phyloP scores from a whole-genome alignment of 176 grass and related monocot species.

The Microstegium vimineum region DNA sequence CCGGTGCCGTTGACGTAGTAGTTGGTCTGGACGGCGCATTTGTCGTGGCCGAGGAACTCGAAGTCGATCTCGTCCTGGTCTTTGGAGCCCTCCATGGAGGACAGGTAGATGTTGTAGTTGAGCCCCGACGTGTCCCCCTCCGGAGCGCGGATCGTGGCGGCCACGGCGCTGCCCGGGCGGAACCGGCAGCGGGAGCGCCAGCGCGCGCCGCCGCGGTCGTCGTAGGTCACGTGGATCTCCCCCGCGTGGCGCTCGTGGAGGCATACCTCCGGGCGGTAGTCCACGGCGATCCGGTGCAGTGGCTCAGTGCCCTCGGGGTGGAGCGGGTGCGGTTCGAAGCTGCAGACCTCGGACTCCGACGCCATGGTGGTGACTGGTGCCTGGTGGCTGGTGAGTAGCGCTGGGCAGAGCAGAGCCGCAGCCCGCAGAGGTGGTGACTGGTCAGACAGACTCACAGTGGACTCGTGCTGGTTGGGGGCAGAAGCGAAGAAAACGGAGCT shows the following conservation, averaged over 20 bases:
- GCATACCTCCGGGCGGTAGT: constrained; percentile 53
- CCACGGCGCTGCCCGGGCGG: constrained; percentile 41
- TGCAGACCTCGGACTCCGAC: background rate
- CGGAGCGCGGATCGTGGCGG: constrained; percentile 32
- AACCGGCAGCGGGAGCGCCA: constrained; percentile 50
- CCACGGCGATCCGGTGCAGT: constrained; percentile 10
- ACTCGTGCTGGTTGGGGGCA: background rate
- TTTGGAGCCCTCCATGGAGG: constrained; percentile 49
- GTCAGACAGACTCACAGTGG: background rate
- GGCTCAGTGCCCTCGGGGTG: constrained; percentile 22
- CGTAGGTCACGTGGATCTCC: constrained; percentile 69
- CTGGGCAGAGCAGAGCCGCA: too few relatives aligned
- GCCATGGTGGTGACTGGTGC: background rate
- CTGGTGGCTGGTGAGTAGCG: background rate
- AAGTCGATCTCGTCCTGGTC: constrained; percentile 82
- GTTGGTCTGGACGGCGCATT: constrained; percentile 67
- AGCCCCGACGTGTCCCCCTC: constrained; percentile 47
- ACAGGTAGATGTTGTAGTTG: constrained; percentile 84
- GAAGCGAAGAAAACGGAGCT: background rate
- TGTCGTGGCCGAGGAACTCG: constrained; percentile 68
- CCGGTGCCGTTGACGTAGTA: constrained; percentile 44
- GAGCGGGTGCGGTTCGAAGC: constrained; percentile 10
- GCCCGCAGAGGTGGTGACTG: background rate
- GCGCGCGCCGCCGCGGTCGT: constrained; percentile 56
- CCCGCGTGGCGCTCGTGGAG: constrained; percentile 8